Base-by-base conservation (phyloP, 1,139 yeast species). In the Saccharomyces uvarum region DNA sequence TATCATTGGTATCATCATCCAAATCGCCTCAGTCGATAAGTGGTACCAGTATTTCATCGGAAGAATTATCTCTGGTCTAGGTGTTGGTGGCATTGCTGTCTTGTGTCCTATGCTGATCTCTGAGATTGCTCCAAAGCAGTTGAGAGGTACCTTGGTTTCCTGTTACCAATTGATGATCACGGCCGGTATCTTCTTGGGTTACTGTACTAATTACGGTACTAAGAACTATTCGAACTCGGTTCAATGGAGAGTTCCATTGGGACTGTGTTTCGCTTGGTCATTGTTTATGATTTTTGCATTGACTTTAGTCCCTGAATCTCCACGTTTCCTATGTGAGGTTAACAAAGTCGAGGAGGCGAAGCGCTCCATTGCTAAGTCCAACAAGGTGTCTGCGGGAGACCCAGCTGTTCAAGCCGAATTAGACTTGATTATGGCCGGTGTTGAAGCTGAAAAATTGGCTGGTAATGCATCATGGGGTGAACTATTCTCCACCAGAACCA, bases 291-390 rank as follows among this genome's bases (percentile, higher is more conserved):
- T 73, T 49, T 57, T 67, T 51, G 90, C 86, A 67, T 80, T 84
- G 81, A 61, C 77, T 53, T 73, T 82, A 64, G 78, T 84, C 72
- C 93, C 93, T 56, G 93, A 86, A 71, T 81, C 90, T 49, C 89
- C 93, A 63, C 79, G 93, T 73, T 86, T 72, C 73, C 77, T 78
- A 70, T 76, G 83, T 59, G 77, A 80, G 56, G 72, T 70, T 52
- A 80, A 75, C 57, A 73, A 73, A 54, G 70, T 80, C 54, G 85
- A 75, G 21, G 78, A 77, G 53, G 91, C 90, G 42, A 77, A 76
- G 70, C 59, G 65, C 29, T 71, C 78, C 50, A 72, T 82, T 56
- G 63, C 75, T 13, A 73, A 70, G 59, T 68, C 75, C 28, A 74
- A 79, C 70, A 74, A 73, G 68, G 74, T 75, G 52, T 74, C 77